Percentiles rank a stretch among this genome's conserved stretches.
Conservation (phyloP, 1,139 yeast genomes). For the Zygotorulaspora mrakii region DNA sequence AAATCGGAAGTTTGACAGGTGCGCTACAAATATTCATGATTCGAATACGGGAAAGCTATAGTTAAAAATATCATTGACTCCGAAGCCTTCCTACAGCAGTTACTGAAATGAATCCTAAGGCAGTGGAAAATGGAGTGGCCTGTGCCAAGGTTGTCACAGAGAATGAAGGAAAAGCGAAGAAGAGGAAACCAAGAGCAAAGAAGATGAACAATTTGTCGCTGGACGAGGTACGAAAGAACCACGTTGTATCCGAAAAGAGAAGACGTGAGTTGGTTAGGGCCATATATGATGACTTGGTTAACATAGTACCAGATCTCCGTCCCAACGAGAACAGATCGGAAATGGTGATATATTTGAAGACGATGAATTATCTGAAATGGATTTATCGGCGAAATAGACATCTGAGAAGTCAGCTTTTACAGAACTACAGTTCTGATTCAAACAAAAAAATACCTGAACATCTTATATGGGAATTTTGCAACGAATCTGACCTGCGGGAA, state of each 20-base stretch:
- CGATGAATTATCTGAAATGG: slow-evolving; percentile 33
- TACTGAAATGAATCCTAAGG: neutral
- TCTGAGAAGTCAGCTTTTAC: slow-evolving; percentile 22
- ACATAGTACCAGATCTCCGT: slow-evolving; percentile 39
- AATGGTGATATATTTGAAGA: slow-evolving; percentile 35
- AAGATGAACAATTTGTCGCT: slow-evolving; percentile 32
- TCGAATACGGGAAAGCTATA: too few relatives aligned
- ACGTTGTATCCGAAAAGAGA: slow-evolving; percentile 42
- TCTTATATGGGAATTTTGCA: slow-evolving; percentile 18
- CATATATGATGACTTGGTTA: slow-evolving; percentile 41
- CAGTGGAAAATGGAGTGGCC: neutral
- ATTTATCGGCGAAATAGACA: slow-evolving; percentile 28
- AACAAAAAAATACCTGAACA: slow-evolving; percentile 9
- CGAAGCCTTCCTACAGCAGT: neutral
- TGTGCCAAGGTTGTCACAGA: neutral
- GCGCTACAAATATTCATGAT: too few relatives aligned
- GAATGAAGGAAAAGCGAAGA: slow-evolving; percentile 11
- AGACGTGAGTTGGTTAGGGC: slow-evolving; percentile 41
- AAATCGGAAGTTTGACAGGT: too few relatives aligned
- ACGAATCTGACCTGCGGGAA: neutral
- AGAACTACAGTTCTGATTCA: slow-evolving; percentile 10
- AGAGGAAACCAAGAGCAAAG: slow-evolving; percentile 22
- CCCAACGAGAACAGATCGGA: slow-evolving; percentile 41
- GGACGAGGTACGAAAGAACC: slow-evolving; percentile 42
- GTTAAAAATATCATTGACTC: neutral